Evolutionary conservation across 2,329 filamentous ascomycete genomes (phyloP), one percentile per base, ranked within the genome.

Genomic region (Daldinia sp.): DNA sequence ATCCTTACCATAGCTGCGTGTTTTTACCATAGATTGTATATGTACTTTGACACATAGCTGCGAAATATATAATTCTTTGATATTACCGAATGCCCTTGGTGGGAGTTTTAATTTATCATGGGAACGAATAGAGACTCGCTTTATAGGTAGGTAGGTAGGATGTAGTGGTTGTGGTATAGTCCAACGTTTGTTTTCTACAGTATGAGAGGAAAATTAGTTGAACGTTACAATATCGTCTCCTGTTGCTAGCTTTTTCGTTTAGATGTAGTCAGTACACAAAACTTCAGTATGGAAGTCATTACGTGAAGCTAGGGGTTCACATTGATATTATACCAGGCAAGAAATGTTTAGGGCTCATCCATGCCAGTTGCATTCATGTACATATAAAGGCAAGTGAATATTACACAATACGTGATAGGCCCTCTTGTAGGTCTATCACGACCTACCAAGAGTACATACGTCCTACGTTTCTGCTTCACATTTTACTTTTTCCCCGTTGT

Each of bases 331-430:
- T n/a, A 39, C 30, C 30, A 52, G 10, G 9, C 4, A 13, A 41
- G n/a, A 8, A 25, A 3, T 7, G 32, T 39, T 32, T 37, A 8
- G 25, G 29, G 29, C 43, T 58, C 47, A 37, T 37, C 41, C 53
- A 21, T 34, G 30, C 34, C 30, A 27, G 34, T 61, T 17, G 49
- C 5, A 39, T 61, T 54, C 37, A 58, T 57, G 13, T 49, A 58
- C 41, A 53, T 55, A 21, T 47, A 49, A 39, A 52, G 11, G 32
- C 29, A 57, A 30, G 17, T 13, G 30, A 50, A 48, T 17, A 54
- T 51, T 58, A 49, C 48, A 48, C 50, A 65, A 48, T 48, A 48
- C 45, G 30, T 17, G 30, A 43, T 7, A 13, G 25, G 19, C 5
- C 11, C 15, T 21, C 11, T 6, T 7, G 21, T n/a, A 43, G 29